phyloP scores from a whole-genome alignment of 176 grass and related monocot species.

The Hordeum marinum region DNA sequence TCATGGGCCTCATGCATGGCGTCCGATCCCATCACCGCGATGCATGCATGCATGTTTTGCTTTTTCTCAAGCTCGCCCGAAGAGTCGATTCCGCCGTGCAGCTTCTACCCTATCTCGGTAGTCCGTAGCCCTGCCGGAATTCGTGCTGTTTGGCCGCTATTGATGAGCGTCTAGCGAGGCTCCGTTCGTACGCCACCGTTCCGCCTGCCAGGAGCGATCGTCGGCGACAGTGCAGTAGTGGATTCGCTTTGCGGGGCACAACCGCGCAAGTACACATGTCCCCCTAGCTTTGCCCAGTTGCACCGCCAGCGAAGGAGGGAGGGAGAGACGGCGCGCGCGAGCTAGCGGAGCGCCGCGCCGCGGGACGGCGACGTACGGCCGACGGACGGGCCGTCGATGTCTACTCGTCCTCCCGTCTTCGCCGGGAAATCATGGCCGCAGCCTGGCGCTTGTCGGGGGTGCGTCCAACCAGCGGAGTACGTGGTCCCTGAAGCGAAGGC shows the following conservation, averaged over 20 bases:
- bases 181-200: not conserved
- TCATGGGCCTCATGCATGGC: not conserved
- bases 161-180: not conserved
- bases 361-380: not conserved
- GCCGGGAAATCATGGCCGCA: not conserved
- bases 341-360: too few relatives aligned
- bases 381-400: too few relatives aligned
- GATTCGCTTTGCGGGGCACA: not conserved
- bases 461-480: too few relatives aligned
- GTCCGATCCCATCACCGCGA: not conserved
- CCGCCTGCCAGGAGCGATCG: not conserved
- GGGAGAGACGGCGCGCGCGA: too few relatives aligned
- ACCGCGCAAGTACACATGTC: conserved; percentile 16
- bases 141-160: not conserved
- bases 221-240: not conserved
- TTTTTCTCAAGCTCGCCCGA: not conserved
- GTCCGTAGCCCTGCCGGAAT: not conserved
- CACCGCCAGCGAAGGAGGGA: too few relatives aligned
- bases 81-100: not conserved
- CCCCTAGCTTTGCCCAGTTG: not conserved
- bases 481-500: not conserved
- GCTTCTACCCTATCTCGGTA: not conserved
- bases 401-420: too few relatives aligned
- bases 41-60: too few relatives aligned
- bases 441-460: too few relatives aligned